Conservation (phyloP, 805 yeast species). For the Kazachstania martiniae region DNA sequence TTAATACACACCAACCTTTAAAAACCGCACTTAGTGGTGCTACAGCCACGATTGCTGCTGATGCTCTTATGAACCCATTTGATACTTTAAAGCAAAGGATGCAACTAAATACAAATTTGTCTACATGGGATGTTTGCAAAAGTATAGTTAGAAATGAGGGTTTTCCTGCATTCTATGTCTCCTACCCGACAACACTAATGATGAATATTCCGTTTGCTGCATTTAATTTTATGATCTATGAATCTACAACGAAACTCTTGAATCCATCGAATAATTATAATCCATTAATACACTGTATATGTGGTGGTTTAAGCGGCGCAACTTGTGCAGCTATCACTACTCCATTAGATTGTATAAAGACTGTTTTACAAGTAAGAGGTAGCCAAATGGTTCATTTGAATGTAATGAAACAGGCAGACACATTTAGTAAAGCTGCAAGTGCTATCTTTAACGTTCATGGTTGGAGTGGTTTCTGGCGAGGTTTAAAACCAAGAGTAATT, state of each 20-base stretch:
- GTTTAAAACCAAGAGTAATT: conserved; percentile 81
- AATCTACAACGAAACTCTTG: conserved; percentile 61
- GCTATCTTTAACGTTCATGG: conserved; percentile 57
- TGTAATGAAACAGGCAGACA: conserved; percentile 40
- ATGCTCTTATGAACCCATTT: conserved; percentile 95
- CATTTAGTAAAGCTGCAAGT: conserved; percentile 59
- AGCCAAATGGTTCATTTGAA: conserved; percentile 31
- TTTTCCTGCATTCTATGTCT: conserved; percentile 70
- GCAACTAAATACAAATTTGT: conserved; percentile 42
- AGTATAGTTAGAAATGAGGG: conserved; percentile 54
- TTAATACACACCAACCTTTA: conserved; percentile 49
- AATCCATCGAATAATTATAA: conserved; percentile 75
- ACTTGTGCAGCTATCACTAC: conserved; percentile 90
- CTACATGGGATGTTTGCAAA: conserved; percentile 22
- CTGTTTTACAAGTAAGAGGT: conserved; percentile 78
- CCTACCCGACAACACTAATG: conserved; percentile 87
- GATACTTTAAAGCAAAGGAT: conserved; percentile 92
- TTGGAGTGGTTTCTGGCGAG: conserved; percentile 61
- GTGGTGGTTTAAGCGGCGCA: conserved; percentile 93
- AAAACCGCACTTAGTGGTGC: conserved; percentile 85
- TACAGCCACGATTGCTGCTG: conserved; percentile 85
- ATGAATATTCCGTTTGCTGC: conserved; percentile 95
- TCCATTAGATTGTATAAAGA: conserved; percentile 89
- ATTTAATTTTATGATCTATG: conserved; percentile 86
- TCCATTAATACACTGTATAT: conserved; percentile 82